Evolutionary conservation across 495 filamentous ascomycete species (phyloP), one percentile per base, ranked within the genome.

Genomic region (Trichocladium antarcticum): DNA sequence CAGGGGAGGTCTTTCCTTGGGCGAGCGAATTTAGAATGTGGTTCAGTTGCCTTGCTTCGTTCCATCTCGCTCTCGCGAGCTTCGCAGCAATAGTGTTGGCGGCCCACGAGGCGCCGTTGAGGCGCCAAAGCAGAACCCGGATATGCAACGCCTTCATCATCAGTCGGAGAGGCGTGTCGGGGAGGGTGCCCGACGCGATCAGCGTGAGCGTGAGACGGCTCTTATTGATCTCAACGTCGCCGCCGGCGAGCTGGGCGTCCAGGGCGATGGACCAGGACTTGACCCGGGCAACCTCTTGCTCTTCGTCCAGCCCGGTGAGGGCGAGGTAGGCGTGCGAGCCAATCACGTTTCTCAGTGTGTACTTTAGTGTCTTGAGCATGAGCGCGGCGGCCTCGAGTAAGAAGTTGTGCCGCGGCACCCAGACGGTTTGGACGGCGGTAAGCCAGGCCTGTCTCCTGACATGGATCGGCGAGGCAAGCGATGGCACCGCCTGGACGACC

Each of bases 241-340:
- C 90, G 29, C 90, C 90, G n/a, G 87, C 84, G 7, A 97, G 78
- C 60, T 96, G 90, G 47, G 90, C 89, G 66, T 97, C 90, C 41
- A 95, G 77, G 28, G 90, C 90, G 58, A 95, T 95, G 37, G 83
- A 77, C 90, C 90, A 97, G 0, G 89, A 88, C 68, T 93, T 95
- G 53, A 93, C 77, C 22, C 90, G 77, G 11, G 87, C 89, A 36
- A 74, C 78, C 65, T 96, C 90, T 55, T 94, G 80, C 42, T 95
- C 88, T 56, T 85, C 80, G 11, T 82, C 92, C 29, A 83, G 76
- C 1, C 89, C 86, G 4, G 85, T 87, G 16, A 89, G 65, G 58
- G 79, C 73, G 37, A 87, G 79, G 63, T 89, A 97, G 2, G 81
- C 68, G 4, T 79, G 70, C 63, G 79, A 78, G 27, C 89, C 89